These are phyloP conservation scores for Cercis canadensis DNA, from an alignment of 306 rosid genomes.

Conservation along the genomic window DNA sequence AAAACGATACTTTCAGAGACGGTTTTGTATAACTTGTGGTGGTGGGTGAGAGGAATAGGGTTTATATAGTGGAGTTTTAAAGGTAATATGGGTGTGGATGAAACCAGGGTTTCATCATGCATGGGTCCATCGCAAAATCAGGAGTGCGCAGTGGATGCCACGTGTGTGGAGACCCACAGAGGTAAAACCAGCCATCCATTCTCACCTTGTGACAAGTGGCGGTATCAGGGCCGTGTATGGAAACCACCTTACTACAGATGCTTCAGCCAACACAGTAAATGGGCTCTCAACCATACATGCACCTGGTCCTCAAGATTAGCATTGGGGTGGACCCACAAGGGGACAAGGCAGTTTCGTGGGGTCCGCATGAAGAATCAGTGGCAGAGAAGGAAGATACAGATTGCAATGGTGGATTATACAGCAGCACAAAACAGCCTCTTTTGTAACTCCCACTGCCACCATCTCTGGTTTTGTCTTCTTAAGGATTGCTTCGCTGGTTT, in stretches of 20 bases:
- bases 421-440: background rate
- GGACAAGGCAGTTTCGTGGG: background rate
- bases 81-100: no score
- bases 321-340: background rate
- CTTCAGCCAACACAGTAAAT: background rate
- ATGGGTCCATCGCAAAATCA: constrained; percentile 46
- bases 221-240: constrained; percentile 17
- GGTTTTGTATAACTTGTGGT: background rate
- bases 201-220: constrained; percentile 30
- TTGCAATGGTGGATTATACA: constrained; percentile 2
- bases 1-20: no score
- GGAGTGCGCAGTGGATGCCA: constrained; percentile 34
- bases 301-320: background rate
- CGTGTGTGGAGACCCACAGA: constrained; percentile 41
- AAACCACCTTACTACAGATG: background rate
- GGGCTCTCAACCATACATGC: constrained; percentile 21
- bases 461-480: background rate
- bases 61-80: constrained; percentile 45
- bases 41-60: background rate
- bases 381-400: background rate
- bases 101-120: constrained; percentile 19
- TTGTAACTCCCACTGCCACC: constrained; percentile 8
- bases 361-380: background rate
- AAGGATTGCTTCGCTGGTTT: background rate
- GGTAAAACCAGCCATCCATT: constrained; percentile 36